These are phyloP conservation scores for Neurospora sp. DNA, from an alignment of 2,329 filamentous ascomycete species.

Conservation along the genomic window DNA sequence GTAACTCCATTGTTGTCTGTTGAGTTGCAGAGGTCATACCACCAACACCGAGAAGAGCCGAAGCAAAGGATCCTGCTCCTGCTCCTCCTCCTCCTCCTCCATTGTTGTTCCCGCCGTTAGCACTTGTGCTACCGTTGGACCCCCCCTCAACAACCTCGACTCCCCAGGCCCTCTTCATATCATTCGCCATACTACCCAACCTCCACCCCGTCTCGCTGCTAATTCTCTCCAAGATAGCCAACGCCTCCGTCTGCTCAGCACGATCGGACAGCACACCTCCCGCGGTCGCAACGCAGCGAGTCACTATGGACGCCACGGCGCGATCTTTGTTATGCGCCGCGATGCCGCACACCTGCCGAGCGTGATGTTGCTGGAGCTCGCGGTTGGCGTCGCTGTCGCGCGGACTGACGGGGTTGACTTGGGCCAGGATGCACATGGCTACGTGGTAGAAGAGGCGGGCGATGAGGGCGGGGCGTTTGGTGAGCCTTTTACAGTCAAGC, in stretches of 20 bases:
- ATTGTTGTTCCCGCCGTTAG: neutral
- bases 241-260: conserved; percentile 70
- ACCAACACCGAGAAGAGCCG: neutral
- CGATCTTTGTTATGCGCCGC: conserved; percentile 74
- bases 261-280: conserved; percentile 59
- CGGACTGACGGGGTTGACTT: conserved; percentile 62
- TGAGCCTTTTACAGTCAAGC: conserved; percentile 44
- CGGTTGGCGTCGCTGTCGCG: conserved; percentile 57
- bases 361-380: conserved; percentile 60
- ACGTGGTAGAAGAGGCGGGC: conserved; percentile 85
- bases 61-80: neutral
- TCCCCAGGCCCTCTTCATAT: conserved; percentile 66
- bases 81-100: conserved; percentile 16
- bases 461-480: conserved; percentile 72
- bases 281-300: conserved; percentile 69
- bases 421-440: conserved; percentile 68
- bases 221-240: conserved; percentile 67
- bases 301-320: conserved; percentile 67
- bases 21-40: neutral
- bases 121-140: neutral
- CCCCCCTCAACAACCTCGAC: conserved; percentile 6
- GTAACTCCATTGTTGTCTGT: neutral
- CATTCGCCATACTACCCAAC: conserved; percentile 58
- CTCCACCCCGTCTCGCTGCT: conserved; percentile 70
- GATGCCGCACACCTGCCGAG: conserved; percentile 81